Conservation (phyloP, 2,329 filamentous ascomycete species). For the Trichoderma atrobrunneum region DNA sequence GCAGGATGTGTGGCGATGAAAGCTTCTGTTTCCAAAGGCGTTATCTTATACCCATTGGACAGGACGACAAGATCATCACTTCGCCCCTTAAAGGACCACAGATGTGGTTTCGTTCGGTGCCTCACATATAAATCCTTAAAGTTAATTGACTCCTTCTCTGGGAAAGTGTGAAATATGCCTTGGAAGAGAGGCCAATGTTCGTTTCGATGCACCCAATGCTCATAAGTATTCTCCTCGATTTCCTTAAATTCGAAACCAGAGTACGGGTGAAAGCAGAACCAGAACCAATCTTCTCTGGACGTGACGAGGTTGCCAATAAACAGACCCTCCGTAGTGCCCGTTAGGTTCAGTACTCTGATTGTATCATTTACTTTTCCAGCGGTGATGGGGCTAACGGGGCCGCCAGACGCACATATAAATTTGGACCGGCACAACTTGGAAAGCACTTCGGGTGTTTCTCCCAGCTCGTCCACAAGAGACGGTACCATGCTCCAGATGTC, state of each 20-base stretch:
- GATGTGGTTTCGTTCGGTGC: slow-evolving; percentile 29
- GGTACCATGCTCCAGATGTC: slow-evolving; percentile 40
- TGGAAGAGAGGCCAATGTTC: slow-evolving; percentile 31
- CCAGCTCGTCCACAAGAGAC: slow-evolving; percentile 35
- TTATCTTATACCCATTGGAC: slow-evolving; percentile 34
- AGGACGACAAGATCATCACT: slow-evolving; percentile 33
- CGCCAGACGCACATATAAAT: slow-evolving; percentile 38
- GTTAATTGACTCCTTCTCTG: slow-evolving; percentile 27
- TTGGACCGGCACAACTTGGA: slow-evolving; percentile 33
- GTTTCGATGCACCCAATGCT: slow-evolving; percentile 35
- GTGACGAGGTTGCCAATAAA: slow-evolving; percentile 34
- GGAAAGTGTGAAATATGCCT: slow-evolving; percentile 36
- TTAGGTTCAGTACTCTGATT: slow-evolving; percentile 32
- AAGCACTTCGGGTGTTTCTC: slow-evolving; percentile 31
- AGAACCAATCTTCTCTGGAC: slow-evolving; percentile 31
- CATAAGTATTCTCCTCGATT: slow-evolving; percentile 30
- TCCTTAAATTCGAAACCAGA: slow-evolving; percentile 37
- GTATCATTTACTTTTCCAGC: neutral
- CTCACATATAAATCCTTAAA: slow-evolving; percentile 32
- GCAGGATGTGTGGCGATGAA: slow-evolving; percentile 28
- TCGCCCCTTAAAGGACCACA: slow-evolving; percentile 32
- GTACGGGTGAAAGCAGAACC: slow-evolving; percentile 34
- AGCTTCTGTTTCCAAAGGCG: slow-evolving; percentile 31
- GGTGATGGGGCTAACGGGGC: neutral
- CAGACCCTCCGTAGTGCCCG: slow-evolving; percentile 35